phyloP scores from a whole-genome alignment of 352 stramenopile species.

The Thalassiosira sp. region DNA sequence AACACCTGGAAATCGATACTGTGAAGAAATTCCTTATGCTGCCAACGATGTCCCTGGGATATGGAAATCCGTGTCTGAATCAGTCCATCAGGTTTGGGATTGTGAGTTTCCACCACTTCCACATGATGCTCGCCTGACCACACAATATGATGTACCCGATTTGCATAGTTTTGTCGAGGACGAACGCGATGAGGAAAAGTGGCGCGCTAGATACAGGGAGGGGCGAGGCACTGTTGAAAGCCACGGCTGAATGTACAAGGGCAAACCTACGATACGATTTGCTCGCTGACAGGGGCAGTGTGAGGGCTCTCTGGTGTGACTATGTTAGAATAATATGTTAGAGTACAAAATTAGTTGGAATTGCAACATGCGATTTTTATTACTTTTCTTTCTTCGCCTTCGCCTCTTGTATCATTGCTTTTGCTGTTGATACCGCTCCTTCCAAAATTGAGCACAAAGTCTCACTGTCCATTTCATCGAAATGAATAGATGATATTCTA shows the following conservation, averaged over 20 bases:
- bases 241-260: background rate
- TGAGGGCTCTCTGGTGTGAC: no score
- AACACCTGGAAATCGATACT: slow-evolving; percentile 22
- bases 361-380: background rate
- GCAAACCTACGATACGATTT: background rate
- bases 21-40: slow-evolving; percentile 32
- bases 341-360: slow-evolving; percentile 1
- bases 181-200: slow-evolving; percentile 5
- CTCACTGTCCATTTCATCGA: slow-evolving; percentile 43
- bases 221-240: no score
- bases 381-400: slow-evolving; percentile 23
- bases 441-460: slow-evolving; percentile 50
- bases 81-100: slow-evolving; percentile 9
- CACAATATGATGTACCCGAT: slow-evolving; percentile 12
- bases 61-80: slow-evolving; percentile 28
- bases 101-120: slow-evolving; percentile 5
- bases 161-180: slow-evolving; percentile 24
- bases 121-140: slow-evolving; percentile 14
- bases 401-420: slow-evolving; percentile 46
- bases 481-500: slow-evolving; percentile 53
- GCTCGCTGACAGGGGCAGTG: no score
- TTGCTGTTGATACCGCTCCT: slow-evolving; percentile 35
- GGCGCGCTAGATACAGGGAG: slow-evolving; percentile 13
- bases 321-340: no score
- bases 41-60: slow-evolving; percentile 8